These are phyloP conservation scores for Termitomyces sp. DNA, from an alignment of 1,284 basidiomycete species.

Conservation along the genomic window DNA sequence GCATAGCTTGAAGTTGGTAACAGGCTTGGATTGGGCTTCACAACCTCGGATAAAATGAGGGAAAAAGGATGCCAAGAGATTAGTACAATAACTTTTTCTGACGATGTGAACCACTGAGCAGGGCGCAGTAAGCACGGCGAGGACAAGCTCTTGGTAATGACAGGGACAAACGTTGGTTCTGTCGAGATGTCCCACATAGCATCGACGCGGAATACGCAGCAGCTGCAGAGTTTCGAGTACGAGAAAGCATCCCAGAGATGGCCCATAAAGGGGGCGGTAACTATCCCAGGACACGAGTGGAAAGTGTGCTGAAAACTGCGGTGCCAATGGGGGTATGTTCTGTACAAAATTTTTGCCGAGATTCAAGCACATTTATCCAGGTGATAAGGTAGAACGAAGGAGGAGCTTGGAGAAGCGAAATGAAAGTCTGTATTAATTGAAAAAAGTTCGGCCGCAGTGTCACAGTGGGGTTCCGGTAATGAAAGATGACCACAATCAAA, in stretches of 20 bases:
- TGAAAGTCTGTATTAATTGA: background rate
- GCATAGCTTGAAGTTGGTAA: background rate
- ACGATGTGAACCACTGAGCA: background rate
- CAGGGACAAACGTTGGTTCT: background rate
- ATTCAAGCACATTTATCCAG: background rate
- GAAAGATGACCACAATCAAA: no score
- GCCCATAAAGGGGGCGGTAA: background rate
- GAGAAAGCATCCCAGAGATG: background rate
- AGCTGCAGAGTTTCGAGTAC: no score
- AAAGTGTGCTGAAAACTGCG: background rate
- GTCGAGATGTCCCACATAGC: no score
- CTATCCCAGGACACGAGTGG: no score
- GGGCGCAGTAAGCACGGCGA: no score
- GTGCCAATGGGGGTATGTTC: background rate
- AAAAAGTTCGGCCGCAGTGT: background rate
- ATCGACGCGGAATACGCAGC: background rate
- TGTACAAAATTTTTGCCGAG: background rate
- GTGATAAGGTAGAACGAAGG: background rate
- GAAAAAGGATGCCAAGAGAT: background rate
- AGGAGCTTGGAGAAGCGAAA: background rate
- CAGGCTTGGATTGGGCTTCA: background rate
- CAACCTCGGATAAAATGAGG: constrained; percentile 5
- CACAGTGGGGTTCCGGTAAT: background rate
- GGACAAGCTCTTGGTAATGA: background rate
- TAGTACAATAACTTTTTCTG: background rate